Base-by-base conservation (phyloP, 768 basidiomycete species). In the Mycena pura region DNA sequence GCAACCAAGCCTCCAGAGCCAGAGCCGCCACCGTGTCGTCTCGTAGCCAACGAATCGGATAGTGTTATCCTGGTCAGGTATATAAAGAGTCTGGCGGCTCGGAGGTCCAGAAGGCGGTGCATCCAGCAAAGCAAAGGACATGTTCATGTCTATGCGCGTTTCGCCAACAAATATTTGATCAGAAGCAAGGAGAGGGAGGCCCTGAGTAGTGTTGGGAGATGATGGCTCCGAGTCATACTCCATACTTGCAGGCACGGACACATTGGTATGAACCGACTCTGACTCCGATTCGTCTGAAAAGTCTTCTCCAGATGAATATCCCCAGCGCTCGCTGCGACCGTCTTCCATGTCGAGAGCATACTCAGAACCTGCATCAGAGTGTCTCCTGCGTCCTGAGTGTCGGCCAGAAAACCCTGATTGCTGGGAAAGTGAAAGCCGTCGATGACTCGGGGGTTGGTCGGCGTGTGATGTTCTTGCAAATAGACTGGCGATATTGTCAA, bases 11-110 rank as follows among this genome's bases (percentile, higher is more conserved):
- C 84, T 81, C 96, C 97, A 99, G 3, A 88, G 63, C 74, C 80
- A 79, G 39, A 82, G 78, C 53, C 87, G 85, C 84, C 86, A 86
- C 6, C 67, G 69, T 27, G 89, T 77, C 2, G 86, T 81, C 67
- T 93, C 88, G 65, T 93, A 95, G 7, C 96, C 95, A 25, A 95
- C 82, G 69, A 99, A 90, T 11, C 94, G 88, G 48, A 99, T 80
- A 17, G 89, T 91, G 46, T 83, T 85, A 70, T 98, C 97, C 73
- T 99, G 97, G 68, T 99, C 96, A 3, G 87, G 80, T 15, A 98
- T 82, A 68, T 93, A 86, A 17, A 98, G 81, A 0, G 87, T 89
- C 75, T 99, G 97, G 57, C 93, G 81, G 69, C 90, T 93, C 8
- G 93, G 92, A 21, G 90, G 88, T 5, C 93, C 93, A 22, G 84